Base-by-base conservation (phyloP, 495 filamentous ascomycete species). In the Penicillium paradoxum region DNA sequence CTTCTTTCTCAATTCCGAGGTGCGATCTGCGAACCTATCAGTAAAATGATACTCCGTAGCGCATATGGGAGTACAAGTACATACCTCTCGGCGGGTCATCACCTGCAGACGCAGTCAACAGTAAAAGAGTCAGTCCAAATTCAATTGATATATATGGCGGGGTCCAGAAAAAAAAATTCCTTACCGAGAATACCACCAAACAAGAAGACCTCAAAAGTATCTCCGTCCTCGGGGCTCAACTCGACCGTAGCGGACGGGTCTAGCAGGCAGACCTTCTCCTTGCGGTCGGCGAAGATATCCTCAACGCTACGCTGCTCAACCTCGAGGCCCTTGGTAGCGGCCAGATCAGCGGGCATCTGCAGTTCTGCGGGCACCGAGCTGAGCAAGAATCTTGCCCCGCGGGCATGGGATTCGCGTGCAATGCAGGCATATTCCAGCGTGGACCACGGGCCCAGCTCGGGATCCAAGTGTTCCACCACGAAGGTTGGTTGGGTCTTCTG, bases 141-240 rank as follows among this genome's bases (percentile, higher is more conserved):
- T 62, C 25, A 62, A 56, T 51, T 44, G 10, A 24, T 33, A 46
- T n/a, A 47, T 34, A 30, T 14, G 22, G 37, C 18, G 1, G 14
- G 29, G 41, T 36, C 15, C n/a, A 32, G 6, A 14, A 19, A 17
- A 19, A 17, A 66, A 53, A 22, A 39, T 6, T 30, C 73, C 83
- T 55, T 74, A 95, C 91, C 92, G 53, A 98, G 73, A 69, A 98
- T 98, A 3, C 93, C 93, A 11, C 93, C 93, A 70, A 97, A 98
- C 29, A 98, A 70, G 68, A 97, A 98, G 13, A 87, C 84, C 55
- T 97, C 89, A 69, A 97, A 98, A 11, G 56, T 67, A 34, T 86
- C 81, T 9, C 82, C 89, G 75, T 98, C 93, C 37, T 83, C 84
- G 0, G 95, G 93, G 37, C 76, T 81, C 60, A 98, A 65, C 58